Base-by-base conservation (phyloP, 192 early-diverging fungal genomes). In the Pilobolus umbonatus region DNA sequence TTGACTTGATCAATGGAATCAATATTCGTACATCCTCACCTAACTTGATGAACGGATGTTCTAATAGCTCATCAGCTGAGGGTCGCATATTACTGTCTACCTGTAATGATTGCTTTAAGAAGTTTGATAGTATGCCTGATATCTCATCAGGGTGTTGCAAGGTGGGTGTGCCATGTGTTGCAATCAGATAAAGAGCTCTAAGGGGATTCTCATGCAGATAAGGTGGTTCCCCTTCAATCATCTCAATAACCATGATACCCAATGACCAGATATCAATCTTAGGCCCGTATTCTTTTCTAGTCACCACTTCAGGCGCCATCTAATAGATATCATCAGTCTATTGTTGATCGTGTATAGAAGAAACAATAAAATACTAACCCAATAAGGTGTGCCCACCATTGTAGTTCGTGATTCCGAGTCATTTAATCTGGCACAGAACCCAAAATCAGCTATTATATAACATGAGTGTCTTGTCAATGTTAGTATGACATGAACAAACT, bases 221-320 rank as follows among this genome's bases (percentile, higher is more conserved):
- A 28, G 95, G 95, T 49, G 95, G 95, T 65, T 98, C 92, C 10
- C 94, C 93, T 71, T 98, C 95, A 42, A 96, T 78, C 93, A 96
- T 96, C 68, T 98, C 95, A 57, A 98, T 95, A 7, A 88, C 87
- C 92, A 98, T 95, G 72, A 98, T 96, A 3, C 95, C 95, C 29
- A 96, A 67, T 11, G 91, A 94, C 95, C 95, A 98, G 43, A 98
- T 85, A 67, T 98, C 95, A 43, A 96, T 90, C 71, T 95, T 95
- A 42, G 90, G 76, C 4, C 90, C 89, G 71, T 98, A 96, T 62
- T 93, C 90, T 75, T 92, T 90, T 39, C 88, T 84, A 50, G 81
- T 90, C 22, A 98, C 91, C 4, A 98, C 95, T 73, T 98, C 95
- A 25, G 95, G 95, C 12, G 95, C 92, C 95, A 98, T 98, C 68